These are phyloP conservation scores for Colletotrichum neosansevieriae DNA, from an alignment of 2,329 filamentous ascomycete species.

Conservation along the genomic window DNA sequence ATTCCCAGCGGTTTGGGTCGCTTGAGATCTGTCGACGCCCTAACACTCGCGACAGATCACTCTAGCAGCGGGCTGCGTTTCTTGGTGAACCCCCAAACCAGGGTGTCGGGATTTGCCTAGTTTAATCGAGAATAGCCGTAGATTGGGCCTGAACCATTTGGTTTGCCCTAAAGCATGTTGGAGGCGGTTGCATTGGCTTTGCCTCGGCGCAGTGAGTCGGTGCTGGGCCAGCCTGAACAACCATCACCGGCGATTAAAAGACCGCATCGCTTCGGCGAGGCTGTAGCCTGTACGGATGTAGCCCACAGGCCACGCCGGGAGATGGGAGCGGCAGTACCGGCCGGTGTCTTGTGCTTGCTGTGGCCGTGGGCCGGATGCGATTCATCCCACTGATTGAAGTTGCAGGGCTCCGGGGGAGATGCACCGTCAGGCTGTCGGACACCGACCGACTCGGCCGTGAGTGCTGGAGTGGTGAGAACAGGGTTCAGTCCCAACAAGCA, in stretches of 20 bases:
- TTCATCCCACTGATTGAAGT: conserved; percentile 21
- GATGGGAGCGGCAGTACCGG: neutral
- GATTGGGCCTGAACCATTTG: conserved; percentile 31
- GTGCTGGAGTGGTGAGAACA: conserved; percentile 24
- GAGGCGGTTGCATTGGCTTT: conserved; percentile 22
- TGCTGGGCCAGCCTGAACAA: neutral
- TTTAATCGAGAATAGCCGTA: conserved; percentile 38
- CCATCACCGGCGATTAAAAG: neutral
- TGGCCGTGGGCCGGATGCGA: conserved; percentile 8
- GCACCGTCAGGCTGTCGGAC: conserved; percentile 15
- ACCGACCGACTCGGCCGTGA: conserved; percentile 32
- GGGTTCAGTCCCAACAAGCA: conserved; percentile 6
- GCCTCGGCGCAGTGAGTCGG: neutral
- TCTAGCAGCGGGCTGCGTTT: conserved; percentile 41
- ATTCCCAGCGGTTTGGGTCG: conserved; percentile 41
- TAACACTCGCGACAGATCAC: conserved; percentile 42
- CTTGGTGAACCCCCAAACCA: conserved; percentile 42
- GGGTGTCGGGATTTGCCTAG: conserved; percentile 40
- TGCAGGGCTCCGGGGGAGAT: conserved; percentile 13
- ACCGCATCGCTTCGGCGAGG: conserved; percentile 19
- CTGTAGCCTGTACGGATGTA: neutral
- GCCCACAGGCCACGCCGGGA: neutral
- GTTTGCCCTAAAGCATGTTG: conserved; percentile 31
- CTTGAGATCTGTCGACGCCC: conserved; percentile 42
- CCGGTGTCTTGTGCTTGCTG: neutral